These are phyloP conservation scores for Phytophthora fragariaefolia DNA, from an alignment of 352 stramenopile species.

Conservation along the genomic window DNA sequence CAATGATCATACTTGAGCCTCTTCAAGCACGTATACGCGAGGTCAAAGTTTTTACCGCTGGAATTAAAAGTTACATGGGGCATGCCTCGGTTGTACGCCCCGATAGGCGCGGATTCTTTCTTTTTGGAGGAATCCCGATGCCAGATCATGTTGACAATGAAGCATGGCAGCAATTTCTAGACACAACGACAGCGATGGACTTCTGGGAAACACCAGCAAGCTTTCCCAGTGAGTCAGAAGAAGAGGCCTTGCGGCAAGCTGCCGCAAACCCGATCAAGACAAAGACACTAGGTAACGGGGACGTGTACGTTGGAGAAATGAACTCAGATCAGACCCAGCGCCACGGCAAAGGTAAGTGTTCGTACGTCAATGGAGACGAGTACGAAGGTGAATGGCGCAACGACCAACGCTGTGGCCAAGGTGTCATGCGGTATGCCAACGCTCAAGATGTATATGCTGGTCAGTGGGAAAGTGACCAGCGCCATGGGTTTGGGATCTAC, in stretches of 20 bases:
- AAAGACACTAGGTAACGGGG: constrained; percentile 58
- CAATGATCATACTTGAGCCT: constrained; percentile 54
- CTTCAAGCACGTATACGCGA: constrained; percentile 35
- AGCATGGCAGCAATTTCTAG: constrained; percentile 37
- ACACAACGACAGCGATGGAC: constrained; percentile 53
- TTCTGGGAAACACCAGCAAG: constrained; percentile 67
- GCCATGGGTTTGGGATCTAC: constrained; percentile 61
- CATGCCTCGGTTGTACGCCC: constrained; percentile 46
- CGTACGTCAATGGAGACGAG: constrained; percentile 55
- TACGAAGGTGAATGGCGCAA: constrained; percentile 78
- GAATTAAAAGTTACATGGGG: constrained; percentile 50
- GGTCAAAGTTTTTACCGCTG: constrained; percentile 39
- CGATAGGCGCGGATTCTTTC: constrained; percentile 57
- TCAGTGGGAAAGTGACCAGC: constrained; percentile 54
- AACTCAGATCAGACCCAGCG: constrained; percentile 40
- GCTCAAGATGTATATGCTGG: constrained; percentile 61
- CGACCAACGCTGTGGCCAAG: constrained; percentile 54
- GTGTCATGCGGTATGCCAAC: constrained; percentile 53
- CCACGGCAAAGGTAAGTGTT: constrained; percentile 70
- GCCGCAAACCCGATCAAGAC: constrained; percentile 50
- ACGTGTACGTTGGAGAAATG: constrained; percentile 79
- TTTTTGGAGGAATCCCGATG: constrained; percentile 56
- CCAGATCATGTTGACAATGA: constrained; percentile 19
- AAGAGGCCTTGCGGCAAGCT: constrained; percentile 28
- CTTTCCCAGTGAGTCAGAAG: constrained; percentile 37